These are phyloP conservation scores for Ophiocordyceps camponoti-leonardi DNA, from an alignment of 2,329 filamentous ascomycete genomes.

Conservation along the genomic window DNA sequence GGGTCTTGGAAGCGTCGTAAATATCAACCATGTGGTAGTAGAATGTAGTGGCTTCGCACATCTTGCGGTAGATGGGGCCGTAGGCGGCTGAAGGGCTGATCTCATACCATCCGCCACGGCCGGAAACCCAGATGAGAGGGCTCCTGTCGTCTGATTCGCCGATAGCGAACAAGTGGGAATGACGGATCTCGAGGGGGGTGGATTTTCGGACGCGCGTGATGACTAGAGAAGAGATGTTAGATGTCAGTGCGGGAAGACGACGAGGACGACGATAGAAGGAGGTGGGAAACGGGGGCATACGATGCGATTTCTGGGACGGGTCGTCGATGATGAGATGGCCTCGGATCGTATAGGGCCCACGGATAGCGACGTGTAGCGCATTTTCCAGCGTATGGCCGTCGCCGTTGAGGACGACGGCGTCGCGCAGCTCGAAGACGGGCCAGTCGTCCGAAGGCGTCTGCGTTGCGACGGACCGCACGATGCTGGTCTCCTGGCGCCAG, in stretches of 20 bases:
- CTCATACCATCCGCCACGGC: conserved; percentile 48
- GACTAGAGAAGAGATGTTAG: conserved; percentile 6
- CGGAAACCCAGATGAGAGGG: conserved; percentile 44
- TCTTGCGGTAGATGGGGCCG: conserved; percentile 34
- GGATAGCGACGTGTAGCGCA: conserved; percentile 40
- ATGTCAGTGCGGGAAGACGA: neutral
- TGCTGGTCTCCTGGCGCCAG: conserved; percentile 17
- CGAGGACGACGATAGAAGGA: neutral
- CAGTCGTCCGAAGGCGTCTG: conserved; percentile 28
- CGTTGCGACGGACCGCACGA: conserved; percentile 12
- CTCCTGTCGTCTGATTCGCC: conserved; percentile 29
- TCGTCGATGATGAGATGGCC: conserved; percentile 39
- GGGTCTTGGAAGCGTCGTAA: conserved; percentile 21
- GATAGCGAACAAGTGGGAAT: conserved; percentile 33
- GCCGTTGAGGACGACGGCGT: conserved; percentile 40
- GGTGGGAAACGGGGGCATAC: conserved; percentile 14
- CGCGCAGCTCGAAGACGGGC: conserved; percentile 42
- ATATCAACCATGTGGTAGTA: conserved; percentile 46
- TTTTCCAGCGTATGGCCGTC: conserved; percentile 38
- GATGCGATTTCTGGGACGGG: conserved; percentile 13
- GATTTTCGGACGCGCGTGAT: conserved; percentile 14
- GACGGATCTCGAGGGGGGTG: conserved; percentile 34
- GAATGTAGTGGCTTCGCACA: conserved; percentile 44
- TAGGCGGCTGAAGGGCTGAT: conserved; percentile 43
- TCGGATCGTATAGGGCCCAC: conserved; percentile 43